Base-by-base conservation (phyloP, 2,329 filamentous ascomycete genomes). In the Penicillium sp. region DNA sequence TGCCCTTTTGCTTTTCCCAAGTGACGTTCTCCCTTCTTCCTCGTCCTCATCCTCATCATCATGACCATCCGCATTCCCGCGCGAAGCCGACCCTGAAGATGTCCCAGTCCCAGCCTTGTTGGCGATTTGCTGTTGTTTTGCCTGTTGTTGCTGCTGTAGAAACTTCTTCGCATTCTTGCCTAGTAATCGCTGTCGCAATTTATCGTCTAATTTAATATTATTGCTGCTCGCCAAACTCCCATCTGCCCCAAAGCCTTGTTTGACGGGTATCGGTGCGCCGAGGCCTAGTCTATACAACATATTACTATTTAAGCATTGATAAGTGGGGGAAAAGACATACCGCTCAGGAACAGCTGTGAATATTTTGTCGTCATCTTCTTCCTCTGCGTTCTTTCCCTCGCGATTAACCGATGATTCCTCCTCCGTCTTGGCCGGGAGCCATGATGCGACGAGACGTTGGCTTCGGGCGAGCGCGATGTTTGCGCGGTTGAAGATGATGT, bases 341-440 rank as follows among this genome's bases (percentile, higher is more conserved):
- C 76, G 76, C 65, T 84, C 81, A 21, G 81, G 80, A 3, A 78
- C 77, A 38, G 77, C 73, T 16, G 72, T 76, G 62, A 82, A 82
- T 40, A 82, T 74, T 59, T 81, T 79, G 62, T 81, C 74, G 59
- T 85, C 82, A 48, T 83, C 79, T 56, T 79, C 74, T 59, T 81
- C 74, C 56, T 77, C 71, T n/a, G n/a, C n/a, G 35, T 75, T 68
- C 20, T 76, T 68, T 61, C 76, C 77, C 53, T 66, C 63, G n/a
- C 9, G 18, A 58, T 71, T 65, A 52, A 67, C 62, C 49, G 67
- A 61, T 48, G 28, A 12, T 48, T 76, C 73, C 21, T 73, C 68
- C n/a, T 68, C 56, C 5, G 74, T 67, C 56, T 71, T 73, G n/a
- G 78, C 68, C 12, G 80, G 80, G 28, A 85, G 76, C 79, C 81